phyloP scores from a whole-genome alignment of 2,329 filamentous ascomycete species.

The Fusarium illudens region DNA sequence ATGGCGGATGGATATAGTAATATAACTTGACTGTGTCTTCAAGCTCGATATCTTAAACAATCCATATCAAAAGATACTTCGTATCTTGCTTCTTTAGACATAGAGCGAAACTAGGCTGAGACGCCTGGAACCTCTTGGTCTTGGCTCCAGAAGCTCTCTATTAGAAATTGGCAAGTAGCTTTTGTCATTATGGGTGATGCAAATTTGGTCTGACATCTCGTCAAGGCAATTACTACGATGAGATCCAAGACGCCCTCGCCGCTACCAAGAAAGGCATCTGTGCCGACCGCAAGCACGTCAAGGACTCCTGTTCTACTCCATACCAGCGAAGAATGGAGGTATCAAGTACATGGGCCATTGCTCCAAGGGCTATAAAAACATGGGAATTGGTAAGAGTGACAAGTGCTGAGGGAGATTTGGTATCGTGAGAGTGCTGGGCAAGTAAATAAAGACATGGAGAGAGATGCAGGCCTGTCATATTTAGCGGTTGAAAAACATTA shows the following conservation, averaged over 20 bases:
- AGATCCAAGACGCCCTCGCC: not conserved
- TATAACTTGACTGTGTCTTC: not conserved
- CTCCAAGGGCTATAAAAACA: not conserved
- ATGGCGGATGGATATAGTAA: not conserved
- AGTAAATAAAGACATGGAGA: not conserved
- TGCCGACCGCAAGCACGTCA: not conserved
- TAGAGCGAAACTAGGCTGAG: not conserved
- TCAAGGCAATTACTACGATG: not conserved
- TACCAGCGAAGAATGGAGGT: not conserved
- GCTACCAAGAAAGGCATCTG: not conserved
- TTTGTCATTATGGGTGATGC: not conserved
- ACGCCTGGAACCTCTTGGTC: not conserved
- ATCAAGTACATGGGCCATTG: not conserved
- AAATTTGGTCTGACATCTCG: not conserved
- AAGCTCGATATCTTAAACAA: too few species aligned
- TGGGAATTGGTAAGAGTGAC: not conserved
- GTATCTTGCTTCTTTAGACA: not conserved
- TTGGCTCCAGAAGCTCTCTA: not conserved
- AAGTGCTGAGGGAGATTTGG: not conserved
- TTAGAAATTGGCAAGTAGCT: not conserved
- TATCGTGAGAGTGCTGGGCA: not conserved
- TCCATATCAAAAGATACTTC: too few species aligned
- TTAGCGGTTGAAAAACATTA: too few species aligned
- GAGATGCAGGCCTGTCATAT: too few species aligned
- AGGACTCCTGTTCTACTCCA: not conserved